Percentiles rank a stretch among this genome's conserved stretches.
phyloP scores from a whole-genome alignment of 2,329 filamentous ascomycete genomes.

The Fusarium pseudonygamai region DNA sequence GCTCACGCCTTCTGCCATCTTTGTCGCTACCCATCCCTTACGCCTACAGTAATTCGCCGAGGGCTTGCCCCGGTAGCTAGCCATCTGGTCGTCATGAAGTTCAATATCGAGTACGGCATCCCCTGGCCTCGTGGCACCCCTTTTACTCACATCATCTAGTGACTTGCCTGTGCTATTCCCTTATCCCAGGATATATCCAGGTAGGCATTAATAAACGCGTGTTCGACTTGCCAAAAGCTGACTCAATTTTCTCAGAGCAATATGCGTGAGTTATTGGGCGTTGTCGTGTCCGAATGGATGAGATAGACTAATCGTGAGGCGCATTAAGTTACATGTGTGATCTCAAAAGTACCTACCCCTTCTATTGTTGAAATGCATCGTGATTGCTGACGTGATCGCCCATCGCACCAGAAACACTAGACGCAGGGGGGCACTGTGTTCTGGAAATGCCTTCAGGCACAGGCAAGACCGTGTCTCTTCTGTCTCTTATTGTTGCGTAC shows the following conservation, averaged over 20 bases:
- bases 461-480: constrained; percentile 93
- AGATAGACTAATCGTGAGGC: constrained; percentile 1
- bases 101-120: constrained; percentile 59
- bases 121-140: neutral
- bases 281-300: neutral
- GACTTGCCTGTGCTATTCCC: constrained; percentile 67
- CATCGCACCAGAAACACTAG: constrained; percentile 71
- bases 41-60: constrained; percentile 15
- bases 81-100: constrained; percentile 56
- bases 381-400: constrained; percentile 1
- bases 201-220: constrained; percentile 45
- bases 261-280: constrained; percentile 57
- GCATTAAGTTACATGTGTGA: constrained; percentile 64
- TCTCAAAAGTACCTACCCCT: constrained; percentile 57
- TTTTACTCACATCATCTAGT: constrained; percentile 48
- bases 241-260: constrained; percentile 54
- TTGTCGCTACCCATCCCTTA: constrained; percentile 9
- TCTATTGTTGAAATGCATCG: neutral
- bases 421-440: constrained; percentile 94
- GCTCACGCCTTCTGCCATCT: constrained; percentile 29
- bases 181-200: constrained; percentile 68
- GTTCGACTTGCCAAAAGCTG: neutral
- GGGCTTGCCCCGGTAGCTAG: constrained; percentile 26
- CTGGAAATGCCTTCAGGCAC: constrained; percentile 99
- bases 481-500: constrained; percentile 96